Conservation (phyloP, 176 grass and related monocot genomes). For the Lolium perenne region DNA sequence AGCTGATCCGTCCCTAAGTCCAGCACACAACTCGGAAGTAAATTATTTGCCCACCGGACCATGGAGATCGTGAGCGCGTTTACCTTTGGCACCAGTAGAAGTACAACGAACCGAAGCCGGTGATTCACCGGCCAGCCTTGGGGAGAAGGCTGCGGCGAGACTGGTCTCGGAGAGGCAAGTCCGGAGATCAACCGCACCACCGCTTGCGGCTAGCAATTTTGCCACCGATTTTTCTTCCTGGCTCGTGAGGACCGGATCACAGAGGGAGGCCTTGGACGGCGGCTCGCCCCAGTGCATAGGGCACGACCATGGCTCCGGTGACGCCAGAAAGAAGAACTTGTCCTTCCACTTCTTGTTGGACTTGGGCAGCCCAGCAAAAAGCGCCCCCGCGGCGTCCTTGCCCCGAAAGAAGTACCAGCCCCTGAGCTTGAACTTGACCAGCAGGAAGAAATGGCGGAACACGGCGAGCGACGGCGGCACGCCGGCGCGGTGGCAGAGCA, state of each 20-base stretch:
- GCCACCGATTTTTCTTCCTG: neutral
- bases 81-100: no score
- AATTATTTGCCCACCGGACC: no score
- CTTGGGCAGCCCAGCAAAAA: neutral
- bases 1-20: no score
- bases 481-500: neutral
- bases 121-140: no score
- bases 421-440: neutral
- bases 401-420: neutral
- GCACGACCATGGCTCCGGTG: conserved; percentile 23
- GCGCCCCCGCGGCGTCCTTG: neutral
- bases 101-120: no score
- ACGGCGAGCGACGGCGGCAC: neutral
- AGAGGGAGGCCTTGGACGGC: neutral
- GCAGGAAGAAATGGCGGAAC: neutral
- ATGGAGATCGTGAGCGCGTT: no score
- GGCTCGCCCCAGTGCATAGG: conserved; percentile 32
- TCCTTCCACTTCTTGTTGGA: neutral
- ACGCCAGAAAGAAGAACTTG: conserved; percentile 21
- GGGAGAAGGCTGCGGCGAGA: no score
- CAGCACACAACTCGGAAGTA: no score
- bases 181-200: no score
- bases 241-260: neutral
- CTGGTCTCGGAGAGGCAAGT: no score
- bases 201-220: neutral